phyloP scores from a whole-genome alignment of 78 protist species.

The Monosiga brevicollis region DNA sequence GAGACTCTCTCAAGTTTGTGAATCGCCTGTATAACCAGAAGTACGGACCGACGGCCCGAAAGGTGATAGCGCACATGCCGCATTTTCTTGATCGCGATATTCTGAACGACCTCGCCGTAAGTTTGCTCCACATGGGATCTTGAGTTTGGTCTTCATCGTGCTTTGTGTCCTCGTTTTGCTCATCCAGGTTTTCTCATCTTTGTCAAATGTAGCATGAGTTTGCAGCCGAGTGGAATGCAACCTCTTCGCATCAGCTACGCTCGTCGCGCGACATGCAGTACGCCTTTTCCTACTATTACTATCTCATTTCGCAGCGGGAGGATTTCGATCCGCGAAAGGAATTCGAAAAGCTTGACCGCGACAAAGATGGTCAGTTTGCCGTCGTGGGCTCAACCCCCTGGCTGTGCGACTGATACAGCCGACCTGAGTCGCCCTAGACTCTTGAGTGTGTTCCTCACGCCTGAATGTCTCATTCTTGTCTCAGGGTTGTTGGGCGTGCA shows the following conservation, averaged over 20 bases:
- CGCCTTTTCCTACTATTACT: constrained; percentile 80
- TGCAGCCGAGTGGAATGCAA: constrained; percentile 60
- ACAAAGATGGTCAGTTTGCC: no score
- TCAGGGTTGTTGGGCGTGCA: no score
- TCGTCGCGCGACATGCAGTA: constrained; percentile 76
- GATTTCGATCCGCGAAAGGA: neutral
- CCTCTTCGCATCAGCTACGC: constrained; percentile 71
- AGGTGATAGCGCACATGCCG: constrained; percentile 94
- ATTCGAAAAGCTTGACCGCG: constrained; percentile 45
- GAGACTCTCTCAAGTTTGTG: constrained; percentile 58
- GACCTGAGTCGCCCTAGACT: no score
- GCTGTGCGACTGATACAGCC: no score
- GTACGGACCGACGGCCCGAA: constrained; percentile 59
- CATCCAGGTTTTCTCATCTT: neutral
- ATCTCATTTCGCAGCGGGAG: constrained; percentile 40
- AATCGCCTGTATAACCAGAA: constrained; percentile 48
- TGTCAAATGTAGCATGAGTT: constrained; percentile 13
- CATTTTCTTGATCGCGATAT: constrained; percentile 72
- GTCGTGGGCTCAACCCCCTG: no score
- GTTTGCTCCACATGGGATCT: constrained; percentile 5
- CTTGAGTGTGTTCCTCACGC: no score
- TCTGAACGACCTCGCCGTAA: constrained; percentile 58
- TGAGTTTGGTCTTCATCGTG: no score
- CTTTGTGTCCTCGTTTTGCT: neutral
- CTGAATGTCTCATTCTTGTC: no score